phyloP scores from a whole-genome alignment of 306 rosid genomes.

The Acmispon strigosus region DNA sequence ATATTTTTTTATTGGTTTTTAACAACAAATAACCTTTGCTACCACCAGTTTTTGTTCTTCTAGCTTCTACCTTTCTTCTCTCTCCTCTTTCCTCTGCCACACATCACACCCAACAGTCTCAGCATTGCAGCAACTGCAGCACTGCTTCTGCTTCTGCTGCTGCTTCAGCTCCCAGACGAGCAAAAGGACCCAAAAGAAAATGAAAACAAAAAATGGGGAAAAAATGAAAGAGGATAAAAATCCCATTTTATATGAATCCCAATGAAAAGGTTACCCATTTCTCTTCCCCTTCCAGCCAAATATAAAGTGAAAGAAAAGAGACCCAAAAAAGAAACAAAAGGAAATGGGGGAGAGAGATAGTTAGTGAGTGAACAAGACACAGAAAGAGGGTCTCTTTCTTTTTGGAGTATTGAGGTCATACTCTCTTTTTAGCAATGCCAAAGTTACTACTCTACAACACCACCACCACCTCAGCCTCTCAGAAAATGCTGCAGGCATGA shows the following conservation, averaged over 20 bases:
- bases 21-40: slow-evolving; percentile 35
- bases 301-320: slow-evolving; percentile 23
- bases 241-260: slow-evolving; percentile 23
- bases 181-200: slow-evolving; percentile 2
- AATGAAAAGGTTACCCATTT: slow-evolving; percentile 32
- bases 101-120: slow-evolving; percentile 82
- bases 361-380: too few relatives aligned
- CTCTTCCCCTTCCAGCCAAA: slow-evolving; percentile 13
- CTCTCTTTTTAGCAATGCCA: slow-evolving; percentile 67
- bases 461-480: slow-evolving; percentile 29
- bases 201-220: neutral
- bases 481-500: slow-evolving; percentile 63
- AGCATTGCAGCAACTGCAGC: slow-evolving; percentile 70
- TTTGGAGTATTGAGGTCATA: slow-evolving; percentile 42
- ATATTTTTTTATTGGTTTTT: slow-evolving; percentile 29
- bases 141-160: slow-evolving; percentile 27
- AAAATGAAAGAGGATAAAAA: neutral
- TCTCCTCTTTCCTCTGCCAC: slow-evolving; percentile 51
- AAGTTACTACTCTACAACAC: slow-evolving; percentile 33
- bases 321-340: slow-evolving; percentile 31
- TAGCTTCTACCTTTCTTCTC: neutral
- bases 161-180: slow-evolving; percentile 38
- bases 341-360: neutral
- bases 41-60: slow-evolving; percentile 27
- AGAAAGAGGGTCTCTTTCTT: slow-evolving; percentile 38